Evolutionary conservation across 306 rosid genomes (phyloP), one percentile per base, ranked within the genome.

Genomic region (Calophaca sinica): DNA sequence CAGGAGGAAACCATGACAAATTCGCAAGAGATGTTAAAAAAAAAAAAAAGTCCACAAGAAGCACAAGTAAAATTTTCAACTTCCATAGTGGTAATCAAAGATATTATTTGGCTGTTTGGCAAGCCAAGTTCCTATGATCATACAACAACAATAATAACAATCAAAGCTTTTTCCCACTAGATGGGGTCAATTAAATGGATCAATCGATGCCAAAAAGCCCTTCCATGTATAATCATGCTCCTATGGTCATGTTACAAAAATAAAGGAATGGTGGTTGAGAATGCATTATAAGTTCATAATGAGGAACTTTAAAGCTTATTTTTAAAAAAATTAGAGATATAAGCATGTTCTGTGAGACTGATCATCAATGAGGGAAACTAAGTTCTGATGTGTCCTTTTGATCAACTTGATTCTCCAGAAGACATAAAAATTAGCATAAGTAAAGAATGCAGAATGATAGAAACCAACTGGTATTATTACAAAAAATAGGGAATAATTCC

Each of bases 51-150:
- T 72, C 8, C 59, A 55, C 55, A 5, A 63, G 32, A 58, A 42
- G 51, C 59, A 38, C 74, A 36, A 62, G 55, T 26, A 60, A 51
- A 73, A 36, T 20, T 29, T 68, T 6, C 42, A 49, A 78, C 45
- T 78, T 35, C 51, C 39, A 33, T 31, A 32, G 11, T 45, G 48
- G 29, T 31, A 26, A 70, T 31, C 35, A 14, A 63, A 65, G 28
- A 77, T 11, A 48, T 14, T 58, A 55, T 53, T 68, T 26, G 32
- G 35, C n/a, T 61, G 8, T 36, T 46, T 33, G 28, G 42, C 69
- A 52, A 42, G 67, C 44, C 29, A 71, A 44, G 12, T 70, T 45
- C 49, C 7, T 14, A 26, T 55, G 65, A 6, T 39, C 44, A 39
- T 6, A 39, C 6, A 39, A 4, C 7, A 6, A 39, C 44, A 4